Evolutionary conservation across 768 basidiomycete genomes (phyloP).

Genomic region (Hemileccinum rubropunctum): DNA sequence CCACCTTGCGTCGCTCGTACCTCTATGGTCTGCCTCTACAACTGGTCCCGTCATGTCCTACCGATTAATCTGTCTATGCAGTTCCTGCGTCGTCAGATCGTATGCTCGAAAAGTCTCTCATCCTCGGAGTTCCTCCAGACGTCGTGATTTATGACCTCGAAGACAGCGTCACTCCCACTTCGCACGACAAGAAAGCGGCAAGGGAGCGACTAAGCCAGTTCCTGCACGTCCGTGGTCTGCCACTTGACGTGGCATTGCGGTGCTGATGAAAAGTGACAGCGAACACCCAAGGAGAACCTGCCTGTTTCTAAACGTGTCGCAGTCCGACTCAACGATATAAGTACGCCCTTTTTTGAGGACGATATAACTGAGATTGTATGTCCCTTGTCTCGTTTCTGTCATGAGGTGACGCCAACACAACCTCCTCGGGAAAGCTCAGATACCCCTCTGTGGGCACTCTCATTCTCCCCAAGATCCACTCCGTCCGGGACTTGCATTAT

Average conservation of each 20-base stretch:
- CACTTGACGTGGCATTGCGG: conserved; percentile 1
- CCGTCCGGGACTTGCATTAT: conserved; percentile 58
- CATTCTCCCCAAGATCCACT: conserved; percentile 85
- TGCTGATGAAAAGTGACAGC: conserved; percentile 23
- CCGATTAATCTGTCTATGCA: conserved; percentile 16
- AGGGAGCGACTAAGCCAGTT: conserved; percentile 54
- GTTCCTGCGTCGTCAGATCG: conserved; percentile 79
- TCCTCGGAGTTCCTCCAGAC: conserved; percentile 51
- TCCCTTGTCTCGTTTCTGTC: conserved; percentile 3
- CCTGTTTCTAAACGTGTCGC: conserved; percentile 54
- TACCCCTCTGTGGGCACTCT: conserved; percentile 55
- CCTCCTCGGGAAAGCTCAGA: conserved; percentile 36
- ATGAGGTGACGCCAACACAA: conserved; percentile 2
- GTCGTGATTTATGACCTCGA: conserved; percentile 86
- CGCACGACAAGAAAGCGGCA: conserved; percentile 56
- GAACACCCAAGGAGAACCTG: conserved; percentile 31
- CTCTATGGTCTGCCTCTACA: conserved; percentile 46
- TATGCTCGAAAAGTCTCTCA: conserved; percentile 79
- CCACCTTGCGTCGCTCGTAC: conserved; percentile 50
- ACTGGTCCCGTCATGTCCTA: not conserved
- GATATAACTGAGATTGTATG: conserved; percentile 63
- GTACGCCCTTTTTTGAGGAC: conserved; percentile 60
- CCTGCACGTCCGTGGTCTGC: conserved; percentile 42
- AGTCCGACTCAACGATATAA: conserved; percentile 67
- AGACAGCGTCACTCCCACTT: conserved; percentile 71